Percentiles rank a stretch among this genome's conserved stretches.
Evolutionary conservation across 495 filamentous ascomycete genomes (phyloP).

Genomic region (Xylaria grammica): DNA sequence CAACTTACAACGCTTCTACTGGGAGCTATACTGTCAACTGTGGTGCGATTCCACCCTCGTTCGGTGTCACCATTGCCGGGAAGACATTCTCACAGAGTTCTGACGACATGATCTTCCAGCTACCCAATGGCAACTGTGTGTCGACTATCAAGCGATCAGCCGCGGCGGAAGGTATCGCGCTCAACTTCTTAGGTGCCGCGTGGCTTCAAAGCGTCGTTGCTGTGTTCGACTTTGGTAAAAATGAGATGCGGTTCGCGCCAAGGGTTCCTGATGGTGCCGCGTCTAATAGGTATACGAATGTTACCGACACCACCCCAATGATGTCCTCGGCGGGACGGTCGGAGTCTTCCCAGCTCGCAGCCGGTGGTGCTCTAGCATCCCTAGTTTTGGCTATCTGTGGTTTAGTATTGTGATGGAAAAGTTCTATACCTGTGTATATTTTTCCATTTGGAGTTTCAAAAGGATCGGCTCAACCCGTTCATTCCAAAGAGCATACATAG

Average conservation of each 20-base stretch:
- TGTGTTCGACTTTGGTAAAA: conserved; percentile 62
- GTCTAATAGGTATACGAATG: neutral
- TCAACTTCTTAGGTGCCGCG: conserved; percentile 63
- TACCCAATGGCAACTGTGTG: conserved; percentile 39
- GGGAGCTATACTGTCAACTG: conserved; percentile 61
- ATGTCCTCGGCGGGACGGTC: neutral
- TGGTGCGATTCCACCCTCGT: conserved; percentile 56
- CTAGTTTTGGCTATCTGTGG: neutral
- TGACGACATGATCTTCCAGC: conserved; percentile 56
- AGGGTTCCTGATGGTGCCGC: neutral
- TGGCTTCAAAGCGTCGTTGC: conserved; percentile 70
- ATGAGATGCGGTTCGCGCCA: conserved; percentile 17
- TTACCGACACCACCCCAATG: neutral
- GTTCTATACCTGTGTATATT: neutral
- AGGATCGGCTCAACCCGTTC: neutral
- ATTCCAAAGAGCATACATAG: neutral
- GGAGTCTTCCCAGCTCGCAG: neutral
- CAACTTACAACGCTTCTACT: conserved; percentile 48
- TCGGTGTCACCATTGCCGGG: conserved; percentile 57
- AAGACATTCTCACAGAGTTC: conserved; percentile 59
- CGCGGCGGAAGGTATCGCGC: conserved; percentile 43
- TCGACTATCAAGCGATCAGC: conserved; percentile 56
- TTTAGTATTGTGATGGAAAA: neutral
- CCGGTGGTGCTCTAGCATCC: neutral
- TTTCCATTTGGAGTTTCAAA: neutral